These are phyloP conservation scores for Penicillium macrosclerotiorum DNA, from an alignment of 495 filamentous ascomycete species.

Conservation along the genomic window DNA sequence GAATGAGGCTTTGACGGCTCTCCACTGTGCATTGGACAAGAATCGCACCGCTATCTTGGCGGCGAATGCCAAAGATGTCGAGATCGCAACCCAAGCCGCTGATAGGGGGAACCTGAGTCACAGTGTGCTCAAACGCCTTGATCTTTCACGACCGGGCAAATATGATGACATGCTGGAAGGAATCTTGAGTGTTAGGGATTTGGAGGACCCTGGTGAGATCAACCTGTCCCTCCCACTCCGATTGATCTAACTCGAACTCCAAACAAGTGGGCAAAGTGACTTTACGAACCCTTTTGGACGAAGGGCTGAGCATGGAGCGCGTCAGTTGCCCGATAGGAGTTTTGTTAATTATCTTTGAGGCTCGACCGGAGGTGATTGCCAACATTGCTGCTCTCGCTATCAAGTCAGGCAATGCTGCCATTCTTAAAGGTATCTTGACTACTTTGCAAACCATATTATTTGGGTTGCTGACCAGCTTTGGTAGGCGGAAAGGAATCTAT, in stretches of 20 bases:
- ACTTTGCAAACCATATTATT: too few species aligned
- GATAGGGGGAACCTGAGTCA: constrained; percentile 71
- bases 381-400: constrained; percentile 97
- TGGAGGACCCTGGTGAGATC: constrained; percentile 86
- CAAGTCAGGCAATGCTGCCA: constrained; percentile 96
- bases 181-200: constrained; percentile 80
- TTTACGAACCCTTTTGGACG: constrained; percentile 82
- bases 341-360: constrained; percentile 95
- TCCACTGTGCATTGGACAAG: constrained; percentile 67
- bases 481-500: constrained; percentile 90
- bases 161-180: constrained; percentile 98
- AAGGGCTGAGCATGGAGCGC: constrained; percentile 78
- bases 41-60: constrained; percentile 73
- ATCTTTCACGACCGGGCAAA: constrained; percentile 81
- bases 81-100: constrained; percentile 67
- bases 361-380: constrained; percentile 95
- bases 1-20: constrained; percentile 79
- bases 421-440: constrained; percentile 69
- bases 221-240: not conserved
- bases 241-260: constrained; percentile 3
- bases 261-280: constrained; percentile 79
- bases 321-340: constrained; percentile 94
- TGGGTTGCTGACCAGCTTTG: not conserved
- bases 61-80: constrained; percentile 82
- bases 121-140: constrained; percentile 87